Base-by-base conservation (phyloP, 73 alveolate species). In the Halteria grandinella region DNA sequence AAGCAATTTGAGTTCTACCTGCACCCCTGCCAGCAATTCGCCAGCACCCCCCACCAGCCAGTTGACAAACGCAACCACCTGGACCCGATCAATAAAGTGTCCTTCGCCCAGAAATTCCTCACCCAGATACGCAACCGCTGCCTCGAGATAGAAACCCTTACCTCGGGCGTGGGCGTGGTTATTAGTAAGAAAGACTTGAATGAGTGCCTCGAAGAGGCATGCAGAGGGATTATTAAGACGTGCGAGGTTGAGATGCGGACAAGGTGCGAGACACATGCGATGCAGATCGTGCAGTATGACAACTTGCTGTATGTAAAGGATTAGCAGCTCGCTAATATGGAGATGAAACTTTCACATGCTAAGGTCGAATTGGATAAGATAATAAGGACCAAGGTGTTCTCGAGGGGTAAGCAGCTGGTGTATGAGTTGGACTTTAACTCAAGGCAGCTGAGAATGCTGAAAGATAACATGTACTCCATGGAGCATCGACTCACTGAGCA, bases 11-110 rank as follows among this genome's bases (percentile, higher is more conserved):
- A 75, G 12, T 55, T 43, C 24, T 57, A 32, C 51, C 27, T 75
- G 24, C 87, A 75, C 55, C 87, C 87, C 1, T 75, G 60, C 45
- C 45, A 75, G 50, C 63, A 75, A 23, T 75, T 75, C 48, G 87
- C 87, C 7, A 57, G 78, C 55, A 75, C 87, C 17, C 24, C 50
- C 33, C 66, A 57, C 31, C 24, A 75, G 29, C 18, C 25, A 43
- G 78, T 57, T n/a, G 87, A 75, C 34, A 75, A 57, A 25, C 55
- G 87, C 21, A 52, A 57, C 31, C 87, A 75, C 41, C 40, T 75
- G 33, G 87, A 75, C 27, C 24, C 57, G 18, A 75, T 57, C 12
- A 57, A 75, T 34, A 75, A 75, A 41, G 87, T 75, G 4, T 29
- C 69, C 40, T 15, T 49, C 5, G 54, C 52, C 27, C 41, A 75